Base-by-base conservation (phyloP, 129 eudicot genomes). In the Flaveria sonorensis region DNA sequence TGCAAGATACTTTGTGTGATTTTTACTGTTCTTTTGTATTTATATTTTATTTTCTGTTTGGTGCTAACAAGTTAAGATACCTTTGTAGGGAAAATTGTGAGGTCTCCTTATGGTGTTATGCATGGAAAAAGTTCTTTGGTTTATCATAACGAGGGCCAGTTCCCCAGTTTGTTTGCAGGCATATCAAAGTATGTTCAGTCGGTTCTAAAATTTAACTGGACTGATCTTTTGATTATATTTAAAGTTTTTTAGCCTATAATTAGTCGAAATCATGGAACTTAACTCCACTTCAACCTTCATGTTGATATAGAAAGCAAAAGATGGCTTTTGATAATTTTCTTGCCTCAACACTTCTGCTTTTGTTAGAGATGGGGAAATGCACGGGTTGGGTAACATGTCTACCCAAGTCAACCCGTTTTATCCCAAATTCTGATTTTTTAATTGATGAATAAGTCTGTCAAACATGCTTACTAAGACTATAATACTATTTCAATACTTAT, bases 91-190 rank as follows among this genome's bases (percentile, higher is more conserved):
- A 95, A 92, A 81, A 85, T 95, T 66, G 92, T 92, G 79, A 92
- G 97, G 42, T 79, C 97, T 81, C 97, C 99, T 70, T 83, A 70
- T 81, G 99, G 97, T 9, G 99, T 92, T 32, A 81, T 95, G 92
- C 99, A 95, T 75, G 99, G 99, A 60, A 95, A 95, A 85, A 89
- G 96, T 75, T 95, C 99, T 59, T 95, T 78, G 36, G 99, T 95
- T 21, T 92, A 95, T 77, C 89, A 95, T 68, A 92, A 95, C 47
- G 99, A 95, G 68, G 93, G 90, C 10, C 96, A 86, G 30, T 87
- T 90, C 76, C 89, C 89, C 56, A 86, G 97, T 75, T 85, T 95
- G 76, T 89, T 95, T 83, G 77, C 97, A 46, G 97, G 99, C 78
- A 77, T 95, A 83, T 82, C 99, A 24, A 95, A 95, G 99, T 92